Percentiles rank a stretch among this genome's conserved stretches.
These are phyloP conservation scores for Trichoderma hamatum DNA, from an alignment of 2,329 filamentous ascomycete species.

Conservation along the genomic window DNA sequence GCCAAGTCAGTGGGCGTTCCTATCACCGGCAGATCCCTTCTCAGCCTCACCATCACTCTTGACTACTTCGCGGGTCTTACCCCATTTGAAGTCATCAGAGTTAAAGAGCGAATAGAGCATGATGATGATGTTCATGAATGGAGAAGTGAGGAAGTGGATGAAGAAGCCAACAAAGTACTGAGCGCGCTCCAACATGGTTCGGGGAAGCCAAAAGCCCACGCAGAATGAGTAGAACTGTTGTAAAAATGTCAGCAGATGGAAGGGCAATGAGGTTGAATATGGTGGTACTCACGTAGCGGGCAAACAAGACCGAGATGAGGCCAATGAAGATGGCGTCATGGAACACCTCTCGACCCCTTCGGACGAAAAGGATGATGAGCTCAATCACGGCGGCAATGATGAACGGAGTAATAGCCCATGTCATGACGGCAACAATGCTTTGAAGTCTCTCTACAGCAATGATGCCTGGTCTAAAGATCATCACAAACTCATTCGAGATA, in stretches of 20 bases:
- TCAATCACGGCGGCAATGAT: constrained; percentile 47
- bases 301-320: constrained; percentile 43
- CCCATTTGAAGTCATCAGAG: constrained; percentile 52
- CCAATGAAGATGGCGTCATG: constrained; percentile 42
- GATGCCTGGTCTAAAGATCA: constrained; percentile 49
- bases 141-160: constrained; percentile 43
- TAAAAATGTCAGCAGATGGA: background rate
- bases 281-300: constrained; percentile 45
- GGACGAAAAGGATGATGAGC: constrained; percentile 42
- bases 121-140: constrained; percentile 49
- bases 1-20: constrained; percentile 31
- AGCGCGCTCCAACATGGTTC: constrained; percentile 42
- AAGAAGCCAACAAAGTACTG: constrained; percentile 47
- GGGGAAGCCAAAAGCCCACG: constrained; percentile 47
- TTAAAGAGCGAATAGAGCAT: constrained; percentile 47
- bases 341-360: constrained; percentile 40
- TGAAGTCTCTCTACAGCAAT: constrained; percentile 49
- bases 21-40: constrained; percentile 33
- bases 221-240: constrained; percentile 46
- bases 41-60: constrained; percentile 35
- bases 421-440: constrained; percentile 50
- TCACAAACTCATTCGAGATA: constrained; percentile 53
- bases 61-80: constrained; percentile 48
- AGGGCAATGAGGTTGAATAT: no score
- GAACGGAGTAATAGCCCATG: constrained; percentile 51